Percentiles rank a stretch among this genome's conserved stretches.
Evolutionary conservation across 371 early-diverging fungal species (phyloP).

Genomic region (Nematocida ironsii): DNA sequence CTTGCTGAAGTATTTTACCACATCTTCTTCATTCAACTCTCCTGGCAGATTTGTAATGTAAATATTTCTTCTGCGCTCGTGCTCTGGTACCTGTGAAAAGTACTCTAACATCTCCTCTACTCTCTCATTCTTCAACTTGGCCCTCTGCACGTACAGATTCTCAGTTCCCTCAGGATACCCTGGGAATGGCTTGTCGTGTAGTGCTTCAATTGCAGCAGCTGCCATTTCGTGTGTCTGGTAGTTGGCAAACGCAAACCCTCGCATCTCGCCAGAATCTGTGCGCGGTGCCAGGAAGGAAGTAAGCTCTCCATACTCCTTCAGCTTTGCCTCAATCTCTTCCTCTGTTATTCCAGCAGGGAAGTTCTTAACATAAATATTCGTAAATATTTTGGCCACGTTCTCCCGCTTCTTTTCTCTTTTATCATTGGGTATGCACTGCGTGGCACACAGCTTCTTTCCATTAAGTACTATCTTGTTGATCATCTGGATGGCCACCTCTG

Average conservation of each 20-base stretch:
- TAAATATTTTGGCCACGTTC: conserved; percentile 62
- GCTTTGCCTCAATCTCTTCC: conserved; percentile 54
- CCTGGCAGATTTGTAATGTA: conserved; percentile 92
- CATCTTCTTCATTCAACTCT: conserved; percentile 76
- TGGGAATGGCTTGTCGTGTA: conserved; percentile 91
- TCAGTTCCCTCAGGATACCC: conserved; percentile 69
- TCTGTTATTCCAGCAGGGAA: conserved; percentile 62
- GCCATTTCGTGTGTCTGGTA: conserved; percentile 90
- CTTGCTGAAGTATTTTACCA: conserved; percentile 77
- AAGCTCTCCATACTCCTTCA: conserved; percentile 66
- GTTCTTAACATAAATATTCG: conserved; percentile 69
- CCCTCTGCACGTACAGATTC: conserved; percentile 86
- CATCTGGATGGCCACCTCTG: conserved; percentile 66
- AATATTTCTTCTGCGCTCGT: conserved; percentile 75
- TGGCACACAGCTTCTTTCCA: conserved; percentile 61
- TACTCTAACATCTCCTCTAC: conserved; percentile 83
- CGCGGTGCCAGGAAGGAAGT: conserved; percentile 64
- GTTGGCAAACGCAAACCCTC: conserved; percentile 97
- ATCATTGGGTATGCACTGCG: conserved; percentile 53
- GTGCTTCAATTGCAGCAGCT: conserved; percentile 86
- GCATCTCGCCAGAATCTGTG: conserved; percentile 73
- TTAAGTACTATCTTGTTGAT: conserved; percentile 60
- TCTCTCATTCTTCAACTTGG: conserved; percentile 94
- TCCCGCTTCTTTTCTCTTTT: conserved; percentile 49
- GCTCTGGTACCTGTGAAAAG: conserved; percentile 20